Conservation (phyloP, 768 basidiomycete species). For the Mycena rosella region DNA sequence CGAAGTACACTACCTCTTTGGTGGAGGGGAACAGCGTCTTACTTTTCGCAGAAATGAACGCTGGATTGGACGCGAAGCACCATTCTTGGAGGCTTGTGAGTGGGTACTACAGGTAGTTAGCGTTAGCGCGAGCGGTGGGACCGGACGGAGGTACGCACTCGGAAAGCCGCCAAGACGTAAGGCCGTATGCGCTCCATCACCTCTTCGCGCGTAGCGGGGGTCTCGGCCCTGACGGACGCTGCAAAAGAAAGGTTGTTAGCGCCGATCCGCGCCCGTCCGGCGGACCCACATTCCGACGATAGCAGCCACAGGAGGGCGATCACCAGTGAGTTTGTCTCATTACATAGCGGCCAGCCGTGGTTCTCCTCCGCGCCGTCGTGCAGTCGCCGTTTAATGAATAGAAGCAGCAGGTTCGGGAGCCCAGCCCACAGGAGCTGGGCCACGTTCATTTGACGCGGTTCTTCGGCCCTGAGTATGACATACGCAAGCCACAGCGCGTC, state of each 20-base stretch:
- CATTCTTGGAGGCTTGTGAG: conserved; percentile 21
- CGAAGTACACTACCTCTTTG: conserved; percentile 58
- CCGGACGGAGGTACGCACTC: conserved; percentile 19
- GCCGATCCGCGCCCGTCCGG: too few relatives aligned
- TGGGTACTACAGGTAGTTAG: conserved; percentile 27
- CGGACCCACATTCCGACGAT: conserved; percentile 53
- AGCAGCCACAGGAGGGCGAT: conserved; percentile 63
- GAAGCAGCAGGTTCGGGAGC: conserved; percentile 54
- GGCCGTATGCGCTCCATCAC: conserved; percentile 30
- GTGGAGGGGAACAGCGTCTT: conserved; percentile 42
- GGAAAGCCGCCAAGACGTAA: conserved; percentile 37
- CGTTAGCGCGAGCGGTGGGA: not conserved
- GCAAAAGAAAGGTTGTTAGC: not conserved
- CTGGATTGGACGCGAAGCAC: not conserved
- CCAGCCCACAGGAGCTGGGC: conserved; percentile 60
- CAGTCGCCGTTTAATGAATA: conserved; percentile 46
- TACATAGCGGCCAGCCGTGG: conserved; percentile 64
- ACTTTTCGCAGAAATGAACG: conserved; percentile 13
- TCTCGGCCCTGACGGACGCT: conserved; percentile 32
- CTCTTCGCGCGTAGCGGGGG: conserved; percentile 28
- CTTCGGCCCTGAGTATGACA: conserved; percentile 70
- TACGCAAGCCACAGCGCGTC: conserved; percentile 67
- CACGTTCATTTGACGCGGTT: conserved; percentile 57
- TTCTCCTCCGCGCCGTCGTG: conserved; percentile 42
- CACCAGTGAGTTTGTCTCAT: conserved; percentile 59